Base-by-base conservation (phyloP, 129 eudicot species). In the Artemisia argyi region DNA sequence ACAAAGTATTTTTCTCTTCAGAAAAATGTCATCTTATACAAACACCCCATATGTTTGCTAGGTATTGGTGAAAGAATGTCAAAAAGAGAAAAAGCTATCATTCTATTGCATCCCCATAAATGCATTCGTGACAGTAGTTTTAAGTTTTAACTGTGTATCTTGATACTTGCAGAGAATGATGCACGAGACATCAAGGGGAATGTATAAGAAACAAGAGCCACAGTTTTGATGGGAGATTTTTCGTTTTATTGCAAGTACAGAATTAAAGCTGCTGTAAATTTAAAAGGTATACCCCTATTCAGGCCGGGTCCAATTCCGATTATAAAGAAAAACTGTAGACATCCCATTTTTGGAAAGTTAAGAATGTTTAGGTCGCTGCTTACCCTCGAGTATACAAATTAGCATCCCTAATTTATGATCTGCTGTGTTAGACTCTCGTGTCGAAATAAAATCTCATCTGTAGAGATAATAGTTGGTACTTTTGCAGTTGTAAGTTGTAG, bases 181-280 rank as follows among this genome's bases (percentile, higher is more conserved):
- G 82, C 72, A 71, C 19, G 73, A 78, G 66, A 54, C 61, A 64
- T 71, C 82, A 71, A 71, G 39, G 1, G 68, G 73, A 61, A 64
- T 47, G 82, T 26, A 71, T 56, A 71, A 64, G 82, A 78, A 78
- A 56, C 82, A 78, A 78, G 82, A 78, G 72, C 77, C 82, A 28
- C 73, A 66, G 68, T 78, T 55, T 71, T 78, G 71, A 71, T 16
- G 46, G 11, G 72, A 55, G 8, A 28, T 26, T 42, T 55, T 75
- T 56, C 42, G 54, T 42, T 42, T 64, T 66, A 47, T 59, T 71
- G 67, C 73, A 78, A 78, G 82, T 78, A 71, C 77, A 71, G 46
- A 70, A 53, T 60, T 51, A 69, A 69, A 69, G 56, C 64, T 61
- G 66, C 15, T 78, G 77, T 78, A 78, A 78, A 78, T 78, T 48